Conservation (phyloP, 306 rosid genomes). For the Lablab purpureus region DNA sequence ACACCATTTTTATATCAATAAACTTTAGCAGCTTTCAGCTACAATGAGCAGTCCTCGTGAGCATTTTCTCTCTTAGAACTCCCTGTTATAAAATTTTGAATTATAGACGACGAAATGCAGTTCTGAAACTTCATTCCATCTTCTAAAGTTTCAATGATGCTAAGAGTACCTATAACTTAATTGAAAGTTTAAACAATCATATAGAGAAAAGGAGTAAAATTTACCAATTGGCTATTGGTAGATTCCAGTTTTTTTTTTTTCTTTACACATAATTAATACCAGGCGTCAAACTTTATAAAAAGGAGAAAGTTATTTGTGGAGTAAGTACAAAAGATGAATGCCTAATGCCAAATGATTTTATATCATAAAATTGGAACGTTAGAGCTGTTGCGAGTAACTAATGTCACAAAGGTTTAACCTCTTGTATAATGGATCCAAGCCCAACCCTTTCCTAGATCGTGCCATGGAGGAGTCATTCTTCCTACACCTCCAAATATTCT, state of each 20-base stretch:
- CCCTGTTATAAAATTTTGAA: background rate
- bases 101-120: background rate
- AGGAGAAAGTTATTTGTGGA: background rate
- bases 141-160: background rate
- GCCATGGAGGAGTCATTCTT: no score
- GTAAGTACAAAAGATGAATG: background rate
- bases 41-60: background rate
- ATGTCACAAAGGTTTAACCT: background rate
- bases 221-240: background rate
- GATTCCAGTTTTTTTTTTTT: no score
- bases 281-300: background rate
- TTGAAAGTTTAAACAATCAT: background rate
- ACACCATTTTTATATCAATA: background rate
- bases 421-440: background rate
- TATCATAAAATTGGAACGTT: background rate
- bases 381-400: background rate
- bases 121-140: background rate
- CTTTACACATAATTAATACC: no score
- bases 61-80: background rate
- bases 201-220: background rate
- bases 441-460: background rate
- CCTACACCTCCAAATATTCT: no score
- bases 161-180: background rate
- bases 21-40: slow-evolving; percentile 7
- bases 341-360: background rate